Conservation (phyloP, 805 yeast genomes). For the Suhomyces canberraensis region DNA sequence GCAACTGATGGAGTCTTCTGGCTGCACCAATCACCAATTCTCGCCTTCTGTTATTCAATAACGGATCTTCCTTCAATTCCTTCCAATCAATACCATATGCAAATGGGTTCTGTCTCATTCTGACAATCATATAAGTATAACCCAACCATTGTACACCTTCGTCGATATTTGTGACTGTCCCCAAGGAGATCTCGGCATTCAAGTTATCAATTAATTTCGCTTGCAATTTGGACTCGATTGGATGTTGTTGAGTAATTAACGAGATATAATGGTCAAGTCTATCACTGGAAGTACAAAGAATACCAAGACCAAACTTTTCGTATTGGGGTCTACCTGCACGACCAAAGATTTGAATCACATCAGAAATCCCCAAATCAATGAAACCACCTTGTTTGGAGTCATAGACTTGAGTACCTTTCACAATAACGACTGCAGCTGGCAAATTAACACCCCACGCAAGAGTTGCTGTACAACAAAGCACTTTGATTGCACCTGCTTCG, state of each 20-base stretch:
- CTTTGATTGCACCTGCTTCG: conserved; percentile 78
- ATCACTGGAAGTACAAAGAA: conserved; percentile 80
- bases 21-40: conserved; percentile 80
- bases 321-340: conserved; percentile 99
- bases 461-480: conserved; percentile 93
- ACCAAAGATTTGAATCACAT: conserved; percentile 96
- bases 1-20: conserved; percentile 73
- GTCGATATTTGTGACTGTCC: conserved; percentile 90
- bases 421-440: conserved; percentile 96
- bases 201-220: conserved; percentile 83
- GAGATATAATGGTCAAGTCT: conserved; percentile 84
- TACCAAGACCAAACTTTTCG: conserved; percentile 89
- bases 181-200: conserved; percentile 94
- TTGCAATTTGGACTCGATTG: conserved; percentile 83
- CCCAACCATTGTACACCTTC: conserved; percentile 99
- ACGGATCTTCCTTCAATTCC: conserved; percentile 80
- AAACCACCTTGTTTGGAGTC: conserved; percentile 94
- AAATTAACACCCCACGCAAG: conserved; percentile 99
- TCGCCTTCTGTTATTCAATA: conserved; percentile 67
- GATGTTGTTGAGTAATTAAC: conserved; percentile 87
- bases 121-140: conserved; percentile 86
- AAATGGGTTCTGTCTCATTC: conserved; percentile 94
- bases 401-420: conserved; percentile 95
- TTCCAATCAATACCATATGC: conserved; percentile 89
- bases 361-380: conserved; percentile 90